A percentile compares a stretch with the other conserved stretches of the same genome.
Evolutionary conservation across 345 rosid genomes (phyloP).

Genomic region (Boechera retrofracta): DNA sequence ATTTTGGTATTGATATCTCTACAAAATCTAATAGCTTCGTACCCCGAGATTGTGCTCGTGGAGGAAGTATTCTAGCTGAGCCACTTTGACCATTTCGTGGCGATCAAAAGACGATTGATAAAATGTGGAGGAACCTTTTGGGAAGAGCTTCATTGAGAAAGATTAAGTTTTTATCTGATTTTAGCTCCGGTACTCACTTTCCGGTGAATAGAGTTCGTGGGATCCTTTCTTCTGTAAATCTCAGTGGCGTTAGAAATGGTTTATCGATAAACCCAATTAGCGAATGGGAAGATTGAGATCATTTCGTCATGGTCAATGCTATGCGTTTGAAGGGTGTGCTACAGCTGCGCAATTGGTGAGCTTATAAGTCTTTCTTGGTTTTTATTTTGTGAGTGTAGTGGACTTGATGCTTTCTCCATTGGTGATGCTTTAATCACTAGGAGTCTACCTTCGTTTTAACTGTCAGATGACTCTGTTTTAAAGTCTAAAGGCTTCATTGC

Average conservation of each 20-base stretch:
- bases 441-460: conserved; percentile 70
- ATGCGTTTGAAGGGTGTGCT: conserved; percentile 50
- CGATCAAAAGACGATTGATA: conserved; percentile 20
- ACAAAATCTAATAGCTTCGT: neutral
- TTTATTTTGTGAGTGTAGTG: too few relatives aligned
- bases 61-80: neutral
- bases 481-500: conserved; percentile 59
- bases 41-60: neutral
- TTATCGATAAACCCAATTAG: conserved; percentile 33
- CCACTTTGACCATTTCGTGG: conserved; percentile 11
- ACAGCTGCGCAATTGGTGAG: conserved; percentile 54
- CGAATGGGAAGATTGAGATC: conserved; percentile 35
- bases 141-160: conserved; percentile 54
- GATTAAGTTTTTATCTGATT: conserved; percentile 46
- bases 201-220: conserved; percentile 1
- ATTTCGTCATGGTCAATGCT: conserved; percentile 15
- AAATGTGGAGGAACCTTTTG: conserved; percentile 79
- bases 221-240: conserved; percentile 5
- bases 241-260: conserved; percentile 24
- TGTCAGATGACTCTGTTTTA: conserved; percentile 49
- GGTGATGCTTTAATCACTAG: conserved; percentile 57
- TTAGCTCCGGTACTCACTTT: conserved; percentile 6
- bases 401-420: conserved; percentile 44
- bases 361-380: too few relatives aligned
- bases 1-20: conserved; percentile 15